A percentile compares a stretch with the other conserved stretches of the same genome.
phyloP scores from a whole-genome alignment of 441 rosid species.

The Pelargonium cotyledonis region DNA sequence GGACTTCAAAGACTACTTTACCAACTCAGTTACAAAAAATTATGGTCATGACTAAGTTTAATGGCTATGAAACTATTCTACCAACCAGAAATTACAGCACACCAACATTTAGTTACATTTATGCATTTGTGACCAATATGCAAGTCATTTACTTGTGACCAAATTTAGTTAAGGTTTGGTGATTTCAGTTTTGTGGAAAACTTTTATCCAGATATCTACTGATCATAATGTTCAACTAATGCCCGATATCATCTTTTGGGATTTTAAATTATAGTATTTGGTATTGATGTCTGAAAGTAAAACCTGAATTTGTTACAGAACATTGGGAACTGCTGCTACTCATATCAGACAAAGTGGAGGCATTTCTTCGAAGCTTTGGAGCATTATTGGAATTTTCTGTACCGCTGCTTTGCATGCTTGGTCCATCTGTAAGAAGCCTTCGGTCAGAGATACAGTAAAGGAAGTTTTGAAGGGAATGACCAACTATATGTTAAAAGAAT shows the following conservation, averaged over 20 bases:
- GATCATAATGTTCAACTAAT: neutral
- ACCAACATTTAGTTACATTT: no score
- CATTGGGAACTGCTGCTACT: slow-evolving; percentile 46
- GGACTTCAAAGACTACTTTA: neutral
- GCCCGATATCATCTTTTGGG: no score
- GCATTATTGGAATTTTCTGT: slow-evolving; percentile 3
- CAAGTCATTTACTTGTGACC: neutral
- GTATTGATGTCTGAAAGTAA: slow-evolving; percentile 7
- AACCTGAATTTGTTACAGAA: slow-evolving; percentile 45
- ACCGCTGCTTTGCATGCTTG: neutral
- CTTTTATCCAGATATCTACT: neutral
- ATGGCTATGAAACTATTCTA: no score
- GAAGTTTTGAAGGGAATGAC: neutral
- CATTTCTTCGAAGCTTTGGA: slow-evolving; percentile 1
- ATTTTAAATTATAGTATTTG: neutral
- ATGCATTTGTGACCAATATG: neutral
- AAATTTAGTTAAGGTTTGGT: no score
- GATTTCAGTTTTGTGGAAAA: neutral
- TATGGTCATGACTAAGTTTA: neutral
- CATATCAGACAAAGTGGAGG: neutral
- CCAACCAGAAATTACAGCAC: no score
- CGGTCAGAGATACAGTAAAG: neutral
- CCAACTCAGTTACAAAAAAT: neutral
- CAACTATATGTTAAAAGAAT: neutral
- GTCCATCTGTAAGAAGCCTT: neutral